phyloP scores from a whole-genome alignment of 352 stramenopile species.

The Phytophthora cactorum region DNA sequence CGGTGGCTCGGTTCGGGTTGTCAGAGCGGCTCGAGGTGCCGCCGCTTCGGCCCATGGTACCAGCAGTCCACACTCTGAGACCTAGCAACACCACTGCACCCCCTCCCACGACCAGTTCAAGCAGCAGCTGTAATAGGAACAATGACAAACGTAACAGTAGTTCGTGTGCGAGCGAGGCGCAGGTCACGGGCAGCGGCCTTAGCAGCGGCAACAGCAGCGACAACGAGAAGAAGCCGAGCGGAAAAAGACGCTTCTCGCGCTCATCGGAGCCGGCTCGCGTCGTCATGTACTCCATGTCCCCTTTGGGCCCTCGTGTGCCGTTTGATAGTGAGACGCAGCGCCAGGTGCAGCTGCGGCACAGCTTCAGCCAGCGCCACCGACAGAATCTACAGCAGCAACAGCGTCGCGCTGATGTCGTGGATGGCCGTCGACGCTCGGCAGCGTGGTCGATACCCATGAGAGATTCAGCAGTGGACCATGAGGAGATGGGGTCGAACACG shows the following conservation, averaged over 20 bases:
- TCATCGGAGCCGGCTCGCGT: neutral
- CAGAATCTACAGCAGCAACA: slow-evolving; percentile 33
- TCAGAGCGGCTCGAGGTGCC: slow-evolving; percentile 21
- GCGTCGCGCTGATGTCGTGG: slow-evolving; percentile 22
- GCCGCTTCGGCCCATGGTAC: neutral
- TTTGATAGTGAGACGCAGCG: slow-evolving; percentile 16
- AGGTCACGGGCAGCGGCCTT: slow-evolving; percentile 15
- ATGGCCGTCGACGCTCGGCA: slow-evolving; percentile 5
- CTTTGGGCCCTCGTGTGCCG: slow-evolving; percentile 1
- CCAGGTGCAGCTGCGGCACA: slow-evolving; percentile 21
- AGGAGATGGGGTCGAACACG: slow-evolving; percentile 10
- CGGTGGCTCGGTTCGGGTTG: neutral
- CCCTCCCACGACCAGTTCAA: slow-evolving; percentile 1
- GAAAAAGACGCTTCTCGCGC: neutral
- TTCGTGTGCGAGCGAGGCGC: neutral
- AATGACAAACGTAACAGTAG: slow-evolving; percentile 1
- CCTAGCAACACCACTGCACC: neutral
- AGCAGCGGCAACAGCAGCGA: slow-evolving; percentile 17
- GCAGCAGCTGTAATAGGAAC: slow-evolving; percentile 1
- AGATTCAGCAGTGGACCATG: neutral
- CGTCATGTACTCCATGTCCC: neutral
- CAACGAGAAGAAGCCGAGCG: slow-evolving; percentile 14
- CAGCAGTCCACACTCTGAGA: neutral
- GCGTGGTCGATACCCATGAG: slow-evolving; percentile 1
- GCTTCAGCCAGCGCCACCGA: slow-evolving; percentile 22